phyloP scores from a whole-genome alignment of 345 rosid genomes.

The Populus tremula region DNA sequence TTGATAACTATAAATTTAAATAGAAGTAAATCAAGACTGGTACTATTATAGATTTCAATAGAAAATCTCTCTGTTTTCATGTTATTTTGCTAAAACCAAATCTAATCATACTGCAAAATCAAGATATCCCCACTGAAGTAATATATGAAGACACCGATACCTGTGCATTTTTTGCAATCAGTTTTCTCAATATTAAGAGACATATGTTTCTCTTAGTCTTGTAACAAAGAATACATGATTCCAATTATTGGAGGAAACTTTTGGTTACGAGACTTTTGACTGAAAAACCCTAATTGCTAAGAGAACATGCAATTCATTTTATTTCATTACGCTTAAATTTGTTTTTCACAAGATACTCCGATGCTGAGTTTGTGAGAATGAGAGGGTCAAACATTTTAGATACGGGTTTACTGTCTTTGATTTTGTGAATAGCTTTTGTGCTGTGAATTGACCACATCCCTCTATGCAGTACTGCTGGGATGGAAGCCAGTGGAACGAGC shows the following conservation, averaged over 20 bases:
- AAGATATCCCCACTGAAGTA: neutral
- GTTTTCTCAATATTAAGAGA: neutral
- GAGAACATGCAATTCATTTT: neutral
- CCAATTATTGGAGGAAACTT: neutral
- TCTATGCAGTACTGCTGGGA: conserved; percentile 73
- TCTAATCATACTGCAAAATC: neutral
- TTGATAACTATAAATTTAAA: too few species aligned
- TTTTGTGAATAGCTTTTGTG: neutral
- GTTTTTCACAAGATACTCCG: neutral
- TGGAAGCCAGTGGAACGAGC: conserved; percentile 97
- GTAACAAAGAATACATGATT: neutral
- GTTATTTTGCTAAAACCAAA: neutral
- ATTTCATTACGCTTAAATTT: neutral
- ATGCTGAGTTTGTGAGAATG: neutral
- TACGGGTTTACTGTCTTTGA: neutral
- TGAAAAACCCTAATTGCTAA: neutral
- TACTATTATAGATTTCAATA: neutral
- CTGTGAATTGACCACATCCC: neutral
- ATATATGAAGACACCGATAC: neutral
- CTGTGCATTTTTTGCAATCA: neutral
- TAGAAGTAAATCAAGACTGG: too few species aligned
- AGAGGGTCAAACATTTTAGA: neutral
- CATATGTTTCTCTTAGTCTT: neutral
- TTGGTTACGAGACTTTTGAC: neutral
- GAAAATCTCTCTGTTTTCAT: neutral